phyloP scores from a whole-genome alignment of 2,329 filamentous ascomycete genomes.

The Aspergillus intermedius region DNA sequence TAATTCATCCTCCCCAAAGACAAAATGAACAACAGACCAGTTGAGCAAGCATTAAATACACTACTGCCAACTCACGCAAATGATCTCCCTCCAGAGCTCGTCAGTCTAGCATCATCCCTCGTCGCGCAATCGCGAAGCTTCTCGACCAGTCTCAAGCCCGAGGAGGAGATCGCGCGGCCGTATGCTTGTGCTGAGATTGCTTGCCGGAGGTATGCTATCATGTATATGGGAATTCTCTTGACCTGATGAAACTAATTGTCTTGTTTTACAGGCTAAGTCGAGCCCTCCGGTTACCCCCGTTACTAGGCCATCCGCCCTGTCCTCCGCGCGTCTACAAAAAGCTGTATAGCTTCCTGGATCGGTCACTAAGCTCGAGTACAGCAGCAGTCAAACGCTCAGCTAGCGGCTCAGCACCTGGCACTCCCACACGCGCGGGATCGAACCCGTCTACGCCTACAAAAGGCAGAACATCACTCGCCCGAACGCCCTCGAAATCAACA shows the following conservation, averaged over 20 bases:
- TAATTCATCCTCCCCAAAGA: neutral
- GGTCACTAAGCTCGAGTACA: conserved; percentile 49
- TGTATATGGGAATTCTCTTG: neutral
- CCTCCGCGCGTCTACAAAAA: conserved; percentile 76
- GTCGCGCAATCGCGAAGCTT: conserved; percentile 73
- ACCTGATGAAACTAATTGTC: neutral
- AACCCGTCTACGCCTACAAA: conserved; percentile 35
- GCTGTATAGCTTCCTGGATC: conserved; percentile 72
- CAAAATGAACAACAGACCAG: conserved; percentile 62
- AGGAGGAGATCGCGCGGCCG: conserved; percentile 78
- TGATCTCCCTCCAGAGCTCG: conserved; percentile 60
- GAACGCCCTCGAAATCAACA: conserved; percentile 24
- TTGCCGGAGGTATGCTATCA: conserved; percentile 62
- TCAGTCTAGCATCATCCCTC: conserved; percentile 65
- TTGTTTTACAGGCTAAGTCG: conserved; percentile 60
- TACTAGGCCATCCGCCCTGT: conserved; percentile 69
- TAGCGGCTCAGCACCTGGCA: conserved; percentile 25
- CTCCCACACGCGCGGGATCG: conserved; percentile 21
- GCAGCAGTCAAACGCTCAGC: conserved; percentile 30
- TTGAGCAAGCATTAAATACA: conserved; percentile 66
- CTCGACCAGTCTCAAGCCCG: conserved; percentile 69
- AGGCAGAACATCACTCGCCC: conserved; percentile 7
- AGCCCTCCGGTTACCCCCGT: conserved; percentile 66
- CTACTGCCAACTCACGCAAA: conserved; percentile 67
- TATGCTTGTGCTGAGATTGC: conserved; percentile 86